Conservation (phyloP, 768 basidiomycete species). For the Russula vinacea region DNA sequence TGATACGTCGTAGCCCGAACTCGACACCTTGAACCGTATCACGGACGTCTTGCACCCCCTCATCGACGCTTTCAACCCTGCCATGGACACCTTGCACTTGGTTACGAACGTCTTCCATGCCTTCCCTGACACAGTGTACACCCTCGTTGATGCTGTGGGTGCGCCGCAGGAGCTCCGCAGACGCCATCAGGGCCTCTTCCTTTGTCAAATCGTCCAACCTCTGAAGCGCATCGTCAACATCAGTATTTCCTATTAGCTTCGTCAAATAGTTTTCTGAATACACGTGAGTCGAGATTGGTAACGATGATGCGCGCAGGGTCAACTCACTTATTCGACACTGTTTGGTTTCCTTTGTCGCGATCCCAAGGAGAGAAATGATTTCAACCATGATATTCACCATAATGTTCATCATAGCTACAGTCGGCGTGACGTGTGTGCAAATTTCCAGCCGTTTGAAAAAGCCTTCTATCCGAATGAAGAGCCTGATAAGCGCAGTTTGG, state of each 20-base stretch:
- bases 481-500: not conserved
- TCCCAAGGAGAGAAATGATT: not conserved
- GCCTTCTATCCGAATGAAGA: not conserved
- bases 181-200: not conserved
- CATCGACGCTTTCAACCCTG: not conserved
- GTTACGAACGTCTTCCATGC: not conserved
- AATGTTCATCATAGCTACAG: not conserved
- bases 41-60: not conserved
- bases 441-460: conserved; percentile 1
- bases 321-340: conserved; percentile 3
- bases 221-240: not conserved
- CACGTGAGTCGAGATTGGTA: not conserved
- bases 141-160: not conserved
- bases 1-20: not conserved
- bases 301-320: too few species aligned
- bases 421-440: not conserved
- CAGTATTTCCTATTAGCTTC: not conserved
- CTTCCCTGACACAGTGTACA: not conserved
- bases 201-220: not conserved
- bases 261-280: conserved; percentile 3
- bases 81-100: not conserved
- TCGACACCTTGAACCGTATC: not conserved
- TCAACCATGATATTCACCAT: conserved; percentile 1
- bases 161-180: not conserved
- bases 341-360: conserved; percentile 8